Percentiles rank a stretch among this genome's conserved stretches.
Conservation (phyloP, 805 yeast genomes). For the Wickerhamiella dianesei region DNA sequence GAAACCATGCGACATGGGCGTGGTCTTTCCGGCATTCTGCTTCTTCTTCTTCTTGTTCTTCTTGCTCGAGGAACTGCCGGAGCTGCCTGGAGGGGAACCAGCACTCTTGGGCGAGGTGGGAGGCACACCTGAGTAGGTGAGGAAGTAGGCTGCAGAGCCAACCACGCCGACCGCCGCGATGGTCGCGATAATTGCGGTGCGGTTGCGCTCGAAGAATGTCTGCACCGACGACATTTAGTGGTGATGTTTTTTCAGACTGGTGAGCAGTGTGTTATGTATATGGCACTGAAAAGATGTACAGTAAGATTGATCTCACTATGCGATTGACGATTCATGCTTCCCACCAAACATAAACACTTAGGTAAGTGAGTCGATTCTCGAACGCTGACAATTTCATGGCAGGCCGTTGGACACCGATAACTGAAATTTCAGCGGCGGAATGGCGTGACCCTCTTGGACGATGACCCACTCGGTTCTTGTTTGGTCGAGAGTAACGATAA, state of each 20-base stretch:
- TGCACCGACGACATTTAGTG: constrained; percentile 7
- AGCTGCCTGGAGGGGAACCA: constrained; percentile 10
- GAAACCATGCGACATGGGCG: constrained; percentile 19
- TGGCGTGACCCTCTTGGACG: no score
- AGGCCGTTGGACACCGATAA: no score
- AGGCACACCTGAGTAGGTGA: constrained; percentile 8
- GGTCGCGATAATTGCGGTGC: constrained; percentile 49
- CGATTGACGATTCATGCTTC: no score
- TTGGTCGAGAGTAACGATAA: no score
- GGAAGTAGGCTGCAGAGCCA: constrained; percentile 45
- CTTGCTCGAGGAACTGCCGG: constrained; percentile 18
- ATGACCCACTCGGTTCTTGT: no score
- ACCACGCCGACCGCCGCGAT: constrained; percentile 53
- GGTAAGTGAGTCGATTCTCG: no score
- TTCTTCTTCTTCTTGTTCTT: constrained; percentile 35
- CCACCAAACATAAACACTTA: no score
- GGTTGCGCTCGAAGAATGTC: constrained; percentile 38
- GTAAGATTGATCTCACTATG: no score
- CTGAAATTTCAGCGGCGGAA: no score
- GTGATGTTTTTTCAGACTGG: not conserved
- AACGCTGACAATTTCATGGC: no score
- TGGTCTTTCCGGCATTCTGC: constrained; percentile 20
- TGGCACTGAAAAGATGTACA: no score
- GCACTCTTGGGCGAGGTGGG: constrained; percentile 11
- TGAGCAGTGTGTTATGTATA: not conserved